Percentiles rank a stretch among this genome's conserved stretches.
These are phyloP conservation scores for Phylloporus sp. DNA, from an alignment of 768 basidiomycete genomes.

Conservation along the genomic window DNA sequence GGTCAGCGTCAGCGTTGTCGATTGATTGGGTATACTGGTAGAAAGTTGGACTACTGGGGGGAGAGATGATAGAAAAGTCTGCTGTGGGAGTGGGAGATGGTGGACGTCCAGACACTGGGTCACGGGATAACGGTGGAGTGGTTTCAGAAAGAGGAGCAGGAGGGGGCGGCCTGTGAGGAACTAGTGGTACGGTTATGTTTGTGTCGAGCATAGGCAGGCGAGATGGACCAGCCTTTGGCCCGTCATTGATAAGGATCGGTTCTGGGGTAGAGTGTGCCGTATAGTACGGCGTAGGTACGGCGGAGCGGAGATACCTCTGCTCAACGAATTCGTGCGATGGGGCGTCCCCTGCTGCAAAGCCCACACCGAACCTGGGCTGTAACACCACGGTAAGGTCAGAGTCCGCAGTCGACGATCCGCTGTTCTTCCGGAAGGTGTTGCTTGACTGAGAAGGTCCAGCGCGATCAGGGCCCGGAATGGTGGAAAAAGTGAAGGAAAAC, in stretches of 20 bases:
- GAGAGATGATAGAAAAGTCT: constrained; percentile 46
- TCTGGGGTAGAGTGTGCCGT: constrained; percentile 32
- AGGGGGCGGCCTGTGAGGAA: constrained; percentile 19
- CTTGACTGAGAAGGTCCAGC: constrained; percentile 1
- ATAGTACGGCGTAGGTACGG: constrained; percentile 30
- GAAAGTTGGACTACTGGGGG: constrained; percentile 35
- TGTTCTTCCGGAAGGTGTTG: neutral
- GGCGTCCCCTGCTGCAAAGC: constrained; percentile 11
- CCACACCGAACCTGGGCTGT: constrained; percentile 6
- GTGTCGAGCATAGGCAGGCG: constrained; percentile 23
- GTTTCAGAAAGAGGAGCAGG: constrained; percentile 24
- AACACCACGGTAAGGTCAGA: constrained; percentile 22
- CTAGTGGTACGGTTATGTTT: constrained; percentile 10
- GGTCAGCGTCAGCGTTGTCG: constrained; percentile 13
- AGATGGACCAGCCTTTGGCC: constrained; percentile 25
- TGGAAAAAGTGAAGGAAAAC: constrained; percentile 9
- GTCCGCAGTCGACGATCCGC: constrained; percentile 15
- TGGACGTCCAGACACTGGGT: constrained; percentile 28
- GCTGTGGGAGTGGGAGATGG: constrained; percentile 43
- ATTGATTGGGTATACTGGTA: constrained; percentile 28
- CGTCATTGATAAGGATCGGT: constrained; percentile 15
- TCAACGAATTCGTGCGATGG: constrained; percentile 8
- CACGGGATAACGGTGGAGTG: constrained; percentile 21
- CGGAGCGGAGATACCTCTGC: constrained; percentile 19
- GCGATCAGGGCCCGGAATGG: constrained; percentile 1